Evolutionary conservation across 768 basidiomycete genomes (phyloP).

Genomic region (Clavulina sp.): DNA sequence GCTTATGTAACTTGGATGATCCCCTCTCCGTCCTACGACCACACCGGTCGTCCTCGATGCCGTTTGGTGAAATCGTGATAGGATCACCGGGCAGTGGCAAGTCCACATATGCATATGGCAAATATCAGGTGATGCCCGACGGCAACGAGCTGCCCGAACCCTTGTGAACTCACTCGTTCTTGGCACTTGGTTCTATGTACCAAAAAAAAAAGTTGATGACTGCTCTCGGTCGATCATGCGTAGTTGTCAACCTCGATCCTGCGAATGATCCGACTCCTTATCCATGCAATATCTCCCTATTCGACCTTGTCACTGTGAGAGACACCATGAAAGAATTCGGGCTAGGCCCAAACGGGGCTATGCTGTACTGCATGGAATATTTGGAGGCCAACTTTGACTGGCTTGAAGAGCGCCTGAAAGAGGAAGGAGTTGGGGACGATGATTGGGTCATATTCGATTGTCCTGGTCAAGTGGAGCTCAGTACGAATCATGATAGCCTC

Average conservation of each 20-base stretch:
- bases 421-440: slow-evolving; percentile 33
- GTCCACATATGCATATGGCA: slow-evolving; percentile 77
- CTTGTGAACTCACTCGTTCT: slow-evolving; percentile 2
- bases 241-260: slow-evolving; percentile 90
- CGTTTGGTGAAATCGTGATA: slow-evolving; percentile 75
- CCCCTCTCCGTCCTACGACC: no score
- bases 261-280: slow-evolving; percentile 84
- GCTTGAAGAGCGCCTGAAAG: slow-evolving; percentile 48
- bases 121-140: slow-evolving; percentile 41
- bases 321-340: slow-evolving; percentile 73
- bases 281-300: slow-evolving; percentile 75
- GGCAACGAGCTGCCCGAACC: no score
- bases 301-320: slow-evolving; percentile 67
- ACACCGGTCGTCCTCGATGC: slow-evolving; percentile 41
- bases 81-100: slow-evolving; percentile 78
- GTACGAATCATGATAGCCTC: slow-evolving; percentile 85
- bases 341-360: slow-evolving; percentile 88
- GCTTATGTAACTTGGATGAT: no score
- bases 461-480: slow-evolving; percentile 93
- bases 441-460: slow-evolving; percentile 91
- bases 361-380: slow-evolving; percentile 95
- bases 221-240: slow-evolving; percentile 70
- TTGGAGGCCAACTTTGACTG: slow-evolving; percentile 84
- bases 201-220: slow-evolving; percentile 39
- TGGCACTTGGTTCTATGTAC: neutral